Percentiles rank a stretch among this genome's conserved stretches.
Evolutionary conservation across 1,284 basidiomycete genomes (phyloP).

Genomic region (Microbotryomycetes sp.): DNA sequence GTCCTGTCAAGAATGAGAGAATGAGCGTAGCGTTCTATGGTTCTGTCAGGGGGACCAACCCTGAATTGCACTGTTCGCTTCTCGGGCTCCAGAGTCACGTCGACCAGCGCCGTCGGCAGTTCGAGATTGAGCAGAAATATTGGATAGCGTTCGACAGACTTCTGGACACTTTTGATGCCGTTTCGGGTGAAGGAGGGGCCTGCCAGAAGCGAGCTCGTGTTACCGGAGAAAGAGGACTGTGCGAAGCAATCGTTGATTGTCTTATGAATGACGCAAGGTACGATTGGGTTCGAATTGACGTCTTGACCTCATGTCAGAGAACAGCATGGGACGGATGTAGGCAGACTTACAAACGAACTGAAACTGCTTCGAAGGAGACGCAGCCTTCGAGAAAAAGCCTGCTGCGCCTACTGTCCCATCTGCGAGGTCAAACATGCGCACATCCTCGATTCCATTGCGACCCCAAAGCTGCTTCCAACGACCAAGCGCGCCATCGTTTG

Average conservation of each 20-base stretch:
- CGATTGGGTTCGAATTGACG: slow-evolving; percentile 69
- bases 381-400: slow-evolving; percentile 30
- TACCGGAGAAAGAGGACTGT: slow-evolving; percentile 60
- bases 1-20: slow-evolving; percentile 46
- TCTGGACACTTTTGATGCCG: slow-evolving; percentile 36
- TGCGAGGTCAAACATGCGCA: slow-evolving; percentile 8
- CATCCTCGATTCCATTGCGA: slow-evolving; percentile 12
- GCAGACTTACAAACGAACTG: slow-evolving; percentile 30
- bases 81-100: slow-evolving; percentile 67
- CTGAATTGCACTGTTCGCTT: slow-evolving; percentile 62
- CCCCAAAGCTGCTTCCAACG: slow-evolving; percentile 29
- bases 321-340: no score
- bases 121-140: slow-evolving; percentile 71
- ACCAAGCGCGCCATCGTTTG: slow-evolving; percentile 11
- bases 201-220: slow-evolving; percentile 34
- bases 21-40: neutral
- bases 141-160: slow-evolving; percentile 59
- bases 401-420: neutral
- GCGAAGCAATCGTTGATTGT: slow-evolving; percentile 60
- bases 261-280: slow-evolving; percentile 60
- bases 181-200: neutral
- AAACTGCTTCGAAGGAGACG: slow-evolving; percentile 25
- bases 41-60: slow-evolving; percentile 50
- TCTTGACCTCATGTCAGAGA: no score
- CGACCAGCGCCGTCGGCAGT: slow-evolving; percentile 57